Evolutionary conservation across 176 grass and related monocot genomes (phyloP).

Genomic region (Urochloa ruziziensis): DNA sequence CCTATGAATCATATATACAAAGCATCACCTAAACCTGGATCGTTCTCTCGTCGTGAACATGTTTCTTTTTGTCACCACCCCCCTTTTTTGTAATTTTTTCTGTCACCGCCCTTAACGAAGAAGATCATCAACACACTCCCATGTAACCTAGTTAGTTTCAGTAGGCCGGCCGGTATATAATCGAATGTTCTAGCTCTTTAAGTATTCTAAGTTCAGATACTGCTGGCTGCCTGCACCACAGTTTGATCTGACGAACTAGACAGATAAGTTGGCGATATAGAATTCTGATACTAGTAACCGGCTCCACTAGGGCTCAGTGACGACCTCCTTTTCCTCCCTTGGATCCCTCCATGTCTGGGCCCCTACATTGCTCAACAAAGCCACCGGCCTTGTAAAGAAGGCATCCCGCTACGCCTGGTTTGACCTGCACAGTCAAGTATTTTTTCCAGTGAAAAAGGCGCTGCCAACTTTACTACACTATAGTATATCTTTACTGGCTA

Average conservation of each 20-base stretch:
- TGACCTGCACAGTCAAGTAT: constrained; percentile 36
- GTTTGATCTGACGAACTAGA: constrained; percentile 35
- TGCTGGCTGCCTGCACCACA: constrained; percentile 36
- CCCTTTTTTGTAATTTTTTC: too few species aligned
- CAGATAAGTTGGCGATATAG: constrained; percentile 23
- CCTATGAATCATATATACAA: neutral
- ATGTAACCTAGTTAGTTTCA: constrained; percentile 12
- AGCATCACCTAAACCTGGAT: neutral
- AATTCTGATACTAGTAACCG: constrained; percentile 28
- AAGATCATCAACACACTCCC: neutral
- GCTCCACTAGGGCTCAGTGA: constrained; percentile 32
- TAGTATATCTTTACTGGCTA: neutral
- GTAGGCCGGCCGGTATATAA: constrained; percentile 23
- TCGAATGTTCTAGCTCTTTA: constrained; percentile 47
- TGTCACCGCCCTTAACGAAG: neutral
- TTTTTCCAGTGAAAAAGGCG: constrained; percentile 30
- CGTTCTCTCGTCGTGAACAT: neutral
- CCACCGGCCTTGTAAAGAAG: constrained; percentile 16
- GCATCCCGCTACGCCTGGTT: constrained; percentile 27
- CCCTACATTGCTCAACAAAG: constrained; percentile 51
- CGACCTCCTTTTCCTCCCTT: constrained; percentile 24
- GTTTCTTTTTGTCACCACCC: neutral
- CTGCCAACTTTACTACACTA: constrained; percentile 2
- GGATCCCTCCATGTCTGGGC: constrained; percentile 52
- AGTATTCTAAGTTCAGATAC: constrained; percentile 29